Evolutionary conservation across 2,329 filamentous ascomycete species (phyloP).

Genomic region (Ophidiomyces ophidiicola): DNA sequence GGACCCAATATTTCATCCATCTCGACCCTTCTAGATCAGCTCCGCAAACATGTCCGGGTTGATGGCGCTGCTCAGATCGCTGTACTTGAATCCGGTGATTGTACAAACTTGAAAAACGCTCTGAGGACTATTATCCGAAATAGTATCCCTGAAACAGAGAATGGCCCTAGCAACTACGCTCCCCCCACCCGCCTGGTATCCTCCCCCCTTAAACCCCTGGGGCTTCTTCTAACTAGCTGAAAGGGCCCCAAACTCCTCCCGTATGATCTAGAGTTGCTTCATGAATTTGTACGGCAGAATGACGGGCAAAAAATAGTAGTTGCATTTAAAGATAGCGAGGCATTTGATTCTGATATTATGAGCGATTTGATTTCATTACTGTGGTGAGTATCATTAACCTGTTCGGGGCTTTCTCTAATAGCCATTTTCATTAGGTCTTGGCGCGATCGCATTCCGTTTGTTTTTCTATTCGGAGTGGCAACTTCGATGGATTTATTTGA

Average conservation of each 20-base stretch:
- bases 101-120: slow-evolving; percentile 35
- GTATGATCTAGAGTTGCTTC: slow-evolving; percentile 37
- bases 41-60: slow-evolving; percentile 25
- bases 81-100: slow-evolving; percentile 34
- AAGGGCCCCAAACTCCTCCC: slow-evolving; percentile 33
- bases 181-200: slow-evolving; percentile 30
- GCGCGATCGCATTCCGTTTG: slow-evolving; percentile 49
- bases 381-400: slow-evolving; percentile 29
- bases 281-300: slow-evolving; percentile 31
- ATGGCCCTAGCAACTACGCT: slow-evolving; percentile 29
- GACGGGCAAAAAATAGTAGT: slow-evolving; percentile 31
- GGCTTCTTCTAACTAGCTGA: slow-evolving; percentile 9
- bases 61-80: slow-evolving; percentile 28
- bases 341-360: slow-evolving; percentile 35
- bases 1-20: slow-evolving; percentile 35
- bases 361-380: slow-evolving; percentile 36
- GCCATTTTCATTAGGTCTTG: slow-evolving; percentile 36
- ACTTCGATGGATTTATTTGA: slow-evolving; percentile 52
- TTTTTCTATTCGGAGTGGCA: slow-evolving; percentile 49
- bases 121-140: slow-evolving; percentile 37
- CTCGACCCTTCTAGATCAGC: slow-evolving; percentile 26
- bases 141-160: slow-evolving; percentile 29
- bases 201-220: not conserved
- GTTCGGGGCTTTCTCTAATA: slow-evolving; percentile 15
- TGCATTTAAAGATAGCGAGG: slow-evolving; percentile 37